These are phyloP conservation scores for Xylaria telfairii DNA, from an alignment of 495 filamentous ascomycete species.

Conservation along the genomic window DNA sequence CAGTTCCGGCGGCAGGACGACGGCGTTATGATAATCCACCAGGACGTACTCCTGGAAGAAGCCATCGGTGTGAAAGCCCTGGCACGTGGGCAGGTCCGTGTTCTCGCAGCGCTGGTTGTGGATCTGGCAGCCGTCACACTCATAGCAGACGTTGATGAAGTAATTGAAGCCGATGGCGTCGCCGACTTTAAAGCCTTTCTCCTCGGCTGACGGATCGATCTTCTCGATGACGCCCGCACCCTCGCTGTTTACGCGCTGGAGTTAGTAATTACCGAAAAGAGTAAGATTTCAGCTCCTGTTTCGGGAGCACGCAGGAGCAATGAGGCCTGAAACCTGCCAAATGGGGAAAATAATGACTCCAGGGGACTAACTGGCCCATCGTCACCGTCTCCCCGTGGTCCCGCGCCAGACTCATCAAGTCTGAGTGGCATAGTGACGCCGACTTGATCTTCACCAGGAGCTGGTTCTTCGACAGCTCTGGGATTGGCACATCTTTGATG, in stretches of 20 bases:
- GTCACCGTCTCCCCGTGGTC: conserved; percentile 31
- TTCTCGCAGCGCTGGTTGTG: conserved; percentile 46
- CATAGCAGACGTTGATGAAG: conserved; percentile 46
- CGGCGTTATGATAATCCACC: conserved; percentile 46
- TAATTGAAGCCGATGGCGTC: conserved; percentile 47
- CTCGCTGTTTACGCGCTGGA: too few species aligned
- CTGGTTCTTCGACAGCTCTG: conserved; percentile 37
- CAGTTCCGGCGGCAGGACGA: conserved; percentile 39
- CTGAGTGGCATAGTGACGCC: conserved; percentile 48
- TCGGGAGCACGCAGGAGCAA: too few species aligned
- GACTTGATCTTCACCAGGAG: conserved; percentile 47
- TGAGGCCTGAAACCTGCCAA: too few species aligned
- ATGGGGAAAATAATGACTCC: too few species aligned
- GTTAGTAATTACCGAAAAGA: too few species aligned
- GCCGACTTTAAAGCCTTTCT: conserved; percentile 46
- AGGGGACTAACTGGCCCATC: too few species aligned
- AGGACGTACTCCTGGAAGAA: conserved; percentile 49
- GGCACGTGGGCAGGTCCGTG: conserved; percentile 39
- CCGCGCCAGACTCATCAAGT: conserved; percentile 32
- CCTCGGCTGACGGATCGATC: conserved; percentile 39
- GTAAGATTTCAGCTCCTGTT: too few species aligned
- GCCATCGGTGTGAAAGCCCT: conserved; percentile 46
- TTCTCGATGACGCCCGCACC: conserved; percentile 46
- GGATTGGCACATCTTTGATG: conserved; percentile 45
- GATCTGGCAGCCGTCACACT: conserved; percentile 46